Evolutionary conservation across 768 basidiomycete species (phyloP).

Genomic region (Megacollybia marginata): DNA sequence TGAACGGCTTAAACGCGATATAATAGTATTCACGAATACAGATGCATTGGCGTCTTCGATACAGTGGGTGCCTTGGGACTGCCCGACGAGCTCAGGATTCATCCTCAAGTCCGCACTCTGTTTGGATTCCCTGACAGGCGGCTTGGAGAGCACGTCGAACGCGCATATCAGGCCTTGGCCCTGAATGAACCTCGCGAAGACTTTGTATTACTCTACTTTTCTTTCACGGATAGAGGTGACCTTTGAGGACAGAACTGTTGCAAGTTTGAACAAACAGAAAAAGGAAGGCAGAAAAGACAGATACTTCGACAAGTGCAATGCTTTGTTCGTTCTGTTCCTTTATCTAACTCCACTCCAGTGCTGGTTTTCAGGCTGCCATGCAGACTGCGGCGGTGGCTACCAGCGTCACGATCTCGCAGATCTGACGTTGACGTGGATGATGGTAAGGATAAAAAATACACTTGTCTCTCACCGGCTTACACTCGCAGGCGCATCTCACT

Average conservation of each 20-base stretch:
- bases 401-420: conserved; percentile 62
- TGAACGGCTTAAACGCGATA: background rate
- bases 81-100: conserved; percentile 53
- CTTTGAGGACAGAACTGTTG: conserved; percentile 38
- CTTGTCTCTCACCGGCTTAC: background rate
- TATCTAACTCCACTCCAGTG: conserved; percentile 30
- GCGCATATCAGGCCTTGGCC: conserved; percentile 65
- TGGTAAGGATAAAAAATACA: conserved; percentile 26
- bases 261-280: conserved; percentile 54
- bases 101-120: conserved; percentile 36
- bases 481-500: conserved; percentile 44
- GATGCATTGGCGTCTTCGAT: conserved; percentile 70
- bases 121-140: conserved; percentile 60
- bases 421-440: conserved; percentile 58
- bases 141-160: conserved; percentile 56
- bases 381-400: conserved; percentile 64
- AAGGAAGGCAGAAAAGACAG: conserved; percentile 47
- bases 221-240: background rate
- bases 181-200: conserved; percentile 60
- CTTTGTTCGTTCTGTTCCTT: background rate
- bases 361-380: conserved; percentile 53
- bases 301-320: conserved; percentile 47
- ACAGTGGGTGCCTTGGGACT: conserved; percentile 57
- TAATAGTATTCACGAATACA: conserved; percentile 13
- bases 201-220: conserved; percentile 42